phyloP scores from a whole-genome alignment of 2,329 filamentous ascomycete species.

The Grosmannia huntii region DNA sequence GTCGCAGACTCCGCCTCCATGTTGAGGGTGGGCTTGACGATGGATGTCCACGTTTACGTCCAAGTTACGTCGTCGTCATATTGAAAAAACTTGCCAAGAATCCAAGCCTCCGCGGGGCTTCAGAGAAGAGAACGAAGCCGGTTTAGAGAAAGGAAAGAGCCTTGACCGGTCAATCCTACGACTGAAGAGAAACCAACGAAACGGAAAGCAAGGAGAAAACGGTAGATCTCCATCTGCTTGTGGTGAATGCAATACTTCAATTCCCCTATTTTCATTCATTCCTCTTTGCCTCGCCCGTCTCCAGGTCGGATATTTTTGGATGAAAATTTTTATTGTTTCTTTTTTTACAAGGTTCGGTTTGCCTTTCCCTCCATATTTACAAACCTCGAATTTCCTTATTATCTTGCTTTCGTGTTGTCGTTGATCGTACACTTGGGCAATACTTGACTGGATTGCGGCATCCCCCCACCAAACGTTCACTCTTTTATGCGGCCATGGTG shows the following conservation, averaged over 20 bases:
- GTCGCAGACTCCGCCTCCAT: not conserved
- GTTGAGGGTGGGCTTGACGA: not conserved
- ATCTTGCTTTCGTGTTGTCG: slow-evolving; percentile 5
- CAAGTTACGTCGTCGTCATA: not conserved
- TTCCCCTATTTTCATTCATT: not conserved
- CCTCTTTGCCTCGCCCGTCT: not conserved
- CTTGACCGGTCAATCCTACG: not conserved
- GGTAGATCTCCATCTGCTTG: not conserved
- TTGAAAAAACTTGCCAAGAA: not conserved
- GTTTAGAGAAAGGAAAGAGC: too few relatives aligned
- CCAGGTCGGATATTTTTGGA: not conserved
- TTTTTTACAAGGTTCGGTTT: slow-evolving; percentile 7
- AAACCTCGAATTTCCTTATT: slow-evolving; percentile 3
- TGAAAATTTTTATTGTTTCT: slow-evolving; percentile 4
- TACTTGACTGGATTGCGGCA: slow-evolving; percentile 4
- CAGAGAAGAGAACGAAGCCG: too few relatives aligned
- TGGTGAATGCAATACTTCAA: not conserved
- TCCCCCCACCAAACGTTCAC: not conserved
- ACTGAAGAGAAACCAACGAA: not conserved
- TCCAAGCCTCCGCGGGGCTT: not conserved
- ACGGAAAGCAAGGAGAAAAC: not conserved
- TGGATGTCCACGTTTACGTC: not conserved
- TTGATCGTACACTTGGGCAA: slow-evolving; percentile 7
- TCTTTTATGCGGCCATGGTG: not conserved
- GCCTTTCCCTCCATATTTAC: slow-evolving; percentile 5